Evolutionary conservation across 805 yeast genomes (phyloP).

Genomic region (Myxozyma lipomycoides): DNA sequence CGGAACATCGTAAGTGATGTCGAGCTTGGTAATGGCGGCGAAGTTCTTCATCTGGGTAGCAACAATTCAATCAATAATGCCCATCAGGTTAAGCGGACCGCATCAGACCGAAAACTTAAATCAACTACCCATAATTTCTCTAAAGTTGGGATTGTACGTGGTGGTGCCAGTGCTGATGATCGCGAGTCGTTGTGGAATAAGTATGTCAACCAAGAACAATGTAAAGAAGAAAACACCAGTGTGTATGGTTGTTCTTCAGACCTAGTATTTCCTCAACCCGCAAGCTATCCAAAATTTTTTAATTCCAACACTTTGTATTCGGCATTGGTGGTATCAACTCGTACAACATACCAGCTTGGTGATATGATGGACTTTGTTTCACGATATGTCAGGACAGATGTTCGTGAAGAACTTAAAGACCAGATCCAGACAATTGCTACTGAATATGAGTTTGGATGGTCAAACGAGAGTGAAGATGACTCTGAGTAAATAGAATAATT

Average conservation of each 20-base stretch:
- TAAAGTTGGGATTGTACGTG: constrained; percentile 6
- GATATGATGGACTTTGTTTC: constrained; percentile 9
- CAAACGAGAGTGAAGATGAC: constrained; percentile 36
- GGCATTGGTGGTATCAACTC: background rate
- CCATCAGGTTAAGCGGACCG: constrained; percentile 2
- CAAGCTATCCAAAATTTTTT: constrained; percentile 1
- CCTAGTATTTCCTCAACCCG: constrained; percentile 2
- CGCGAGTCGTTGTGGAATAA: background rate
- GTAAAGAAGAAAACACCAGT: background rate
- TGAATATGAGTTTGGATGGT: constrained; percentile 52
- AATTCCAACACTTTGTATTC: background rate
- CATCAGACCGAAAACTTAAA: background rate
- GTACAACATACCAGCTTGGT: background rate
- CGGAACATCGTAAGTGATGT: constrained; percentile 8
- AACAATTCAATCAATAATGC: constrained; percentile 1
- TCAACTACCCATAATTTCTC: background rate
- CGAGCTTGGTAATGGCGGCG: constrained; percentile 6
- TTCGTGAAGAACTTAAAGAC: constrained; percentile 52
- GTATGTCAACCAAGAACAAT: background rate
- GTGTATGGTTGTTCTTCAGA: background rate
- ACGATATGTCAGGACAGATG: constrained; percentile 42
- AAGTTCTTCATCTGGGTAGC: constrained; percentile 1
- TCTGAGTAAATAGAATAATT: background rate
- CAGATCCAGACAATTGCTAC: constrained; percentile 44
- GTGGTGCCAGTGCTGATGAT: background rate